Base-by-base conservation (phyloP, 257 asterid genomes). In the Solanum clarkiae region DNA sequence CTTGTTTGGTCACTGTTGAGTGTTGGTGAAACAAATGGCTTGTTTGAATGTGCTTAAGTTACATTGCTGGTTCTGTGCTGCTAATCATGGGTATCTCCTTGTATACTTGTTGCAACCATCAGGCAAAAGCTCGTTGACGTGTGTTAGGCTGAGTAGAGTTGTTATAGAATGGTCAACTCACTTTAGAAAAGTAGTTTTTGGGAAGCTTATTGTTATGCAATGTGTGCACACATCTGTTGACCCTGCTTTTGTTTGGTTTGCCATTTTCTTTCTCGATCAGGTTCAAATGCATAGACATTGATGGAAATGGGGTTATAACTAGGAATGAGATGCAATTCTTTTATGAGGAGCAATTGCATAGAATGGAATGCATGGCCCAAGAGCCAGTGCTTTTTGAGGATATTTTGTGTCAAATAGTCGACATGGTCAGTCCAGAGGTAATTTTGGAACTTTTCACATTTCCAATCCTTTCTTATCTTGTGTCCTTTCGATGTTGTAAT, bases 301-400 rank as follows among this genome's bases (percentile, higher is more conserved):
- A 97, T 86, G 98, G 98, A 80, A 97, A 97, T 93, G 99, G 98
- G 84, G 87, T 94, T 85, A 88, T 97, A 80, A 95, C 99, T 1
- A 93, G 98, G 90, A 97, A 95, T 42, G 99, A 97, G 90, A 92
- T 97, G 92, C 99, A 97, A 87, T 97, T 97, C 90, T 97, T 94
- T 90, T 97, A 97, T 60, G 99, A 97, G 92, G 99, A 97, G 91
- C 99, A 97, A 90, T 85, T 97, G 91, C 99, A 97, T 90, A 93
- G 99, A 90, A 97, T 97, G 99, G 99, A 97, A 90, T 97, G 99
- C 94, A 97, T 97, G 98, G 98, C 98, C 87, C 99, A 97, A 88
- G 99, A 97, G 92, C 99, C 98, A 89, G 98, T 97, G 60, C 98
- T 97, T 88, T 97, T 95, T 92, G 99, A 97, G 92, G 98, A 95